phyloP scores from a whole-genome alignment of 2,329 filamentous ascomycete genomes.

The Xylariaceae sp. region DNA sequence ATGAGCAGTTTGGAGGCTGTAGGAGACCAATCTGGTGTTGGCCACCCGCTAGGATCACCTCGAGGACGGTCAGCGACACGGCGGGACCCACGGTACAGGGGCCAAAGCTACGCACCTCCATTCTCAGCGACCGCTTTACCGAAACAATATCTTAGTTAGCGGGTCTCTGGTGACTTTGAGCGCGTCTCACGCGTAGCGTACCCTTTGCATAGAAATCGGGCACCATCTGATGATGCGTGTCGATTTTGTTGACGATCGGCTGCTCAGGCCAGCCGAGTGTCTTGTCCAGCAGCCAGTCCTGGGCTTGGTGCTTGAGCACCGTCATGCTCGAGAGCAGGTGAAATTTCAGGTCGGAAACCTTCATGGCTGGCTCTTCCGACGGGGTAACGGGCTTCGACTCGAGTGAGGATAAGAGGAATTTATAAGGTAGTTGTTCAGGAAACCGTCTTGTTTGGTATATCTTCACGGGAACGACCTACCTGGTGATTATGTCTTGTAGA shows the following conservation, averaged over 20 bases:
- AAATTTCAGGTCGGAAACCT: neutral
- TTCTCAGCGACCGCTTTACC: neutral
- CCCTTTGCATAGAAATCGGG: constrained; percentile 4
- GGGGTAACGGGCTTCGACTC: neutral
- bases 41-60: constrained; percentile 4
- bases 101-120: constrained; percentile 8
- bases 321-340: constrained; percentile 3
- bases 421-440: too few relatives aligned
- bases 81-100: too few relatives aligned
- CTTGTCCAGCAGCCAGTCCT: constrained; percentile 9
- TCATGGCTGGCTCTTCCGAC: neutral
- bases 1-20: constrained; percentile 3
- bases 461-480: too few relatives aligned
- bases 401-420: neutral
- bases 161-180: neutral
- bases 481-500: too few relatives aligned
- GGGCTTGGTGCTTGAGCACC: constrained; percentile 5
- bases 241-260: constrained; percentile 5
- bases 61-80: neutral
- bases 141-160: neutral
- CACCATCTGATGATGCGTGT: constrained; percentile 8
- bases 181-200: neutral
- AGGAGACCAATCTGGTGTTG: constrained; percentile 6
- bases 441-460: too few relatives aligned
- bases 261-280: constrained; percentile 3